Conservation (phyloP, 2,329 filamentous ascomycete genomes). For the Waltergamsia citrina region DNA sequence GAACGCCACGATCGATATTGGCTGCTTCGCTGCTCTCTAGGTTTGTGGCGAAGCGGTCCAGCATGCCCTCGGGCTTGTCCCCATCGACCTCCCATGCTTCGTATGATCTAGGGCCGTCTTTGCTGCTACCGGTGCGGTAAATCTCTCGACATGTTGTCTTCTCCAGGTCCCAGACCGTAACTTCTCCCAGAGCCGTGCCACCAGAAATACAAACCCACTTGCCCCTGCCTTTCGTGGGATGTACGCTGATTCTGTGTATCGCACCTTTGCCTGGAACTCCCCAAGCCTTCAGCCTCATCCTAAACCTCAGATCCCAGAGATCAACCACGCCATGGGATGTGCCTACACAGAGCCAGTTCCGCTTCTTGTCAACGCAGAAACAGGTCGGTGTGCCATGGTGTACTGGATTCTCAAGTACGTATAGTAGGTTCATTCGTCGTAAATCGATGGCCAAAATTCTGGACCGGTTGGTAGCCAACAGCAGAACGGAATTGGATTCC, state of each 20-base stretch:
- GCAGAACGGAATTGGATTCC: conserved; percentile 70
- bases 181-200: conserved; percentile 76
- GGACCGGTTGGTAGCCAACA: conserved; percentile 80
- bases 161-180: conserved; percentile 93
- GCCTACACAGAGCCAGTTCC: conserved; percentile 84
- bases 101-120: conserved; percentile 57
- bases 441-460: conserved; percentile 79
- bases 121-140: conserved; percentile 60
- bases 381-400: conserved; percentile 88
- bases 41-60: conserved; percentile 72
- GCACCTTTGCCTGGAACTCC: conserved; percentile 71
- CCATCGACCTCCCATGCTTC: conserved; percentile 86
- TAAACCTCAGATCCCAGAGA: conserved; percentile 95
- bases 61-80: conserved; percentile 77
- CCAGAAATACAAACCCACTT: conserved; percentile 85
- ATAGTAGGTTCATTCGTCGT: conserved; percentile 75
- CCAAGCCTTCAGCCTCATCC: conserved; percentile 78
- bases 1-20: conserved; percentile 57
- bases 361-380: conserved; percentile 77
- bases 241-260: conserved; percentile 70
- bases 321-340: conserved; percentile 90
- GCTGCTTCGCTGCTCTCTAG: conserved; percentile 51
- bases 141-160: conserved; percentile 83
- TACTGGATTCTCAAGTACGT: conserved; percentile 74
- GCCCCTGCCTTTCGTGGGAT: conserved; percentile 68